Conservation (phyloP, 805 yeast genomes). For the Metschnikowia vanudenii region DNA sequence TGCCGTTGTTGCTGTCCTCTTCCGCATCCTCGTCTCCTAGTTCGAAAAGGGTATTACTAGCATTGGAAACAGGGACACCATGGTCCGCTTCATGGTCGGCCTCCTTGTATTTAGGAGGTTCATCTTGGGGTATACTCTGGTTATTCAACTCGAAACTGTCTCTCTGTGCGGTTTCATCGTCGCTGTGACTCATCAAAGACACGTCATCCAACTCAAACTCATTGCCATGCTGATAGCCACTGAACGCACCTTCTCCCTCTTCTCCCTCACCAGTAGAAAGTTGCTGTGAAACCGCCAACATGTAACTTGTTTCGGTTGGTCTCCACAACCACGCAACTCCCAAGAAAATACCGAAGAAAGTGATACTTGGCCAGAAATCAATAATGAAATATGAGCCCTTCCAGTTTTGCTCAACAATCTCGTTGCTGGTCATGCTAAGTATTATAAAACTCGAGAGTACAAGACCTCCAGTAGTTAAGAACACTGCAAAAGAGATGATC, state of each 20-base stretch:
- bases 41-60: conserved; percentile 39
- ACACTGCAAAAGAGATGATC: conserved; percentile 68
- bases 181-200: conserved; percentile 50
- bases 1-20: conserved; percentile 9
- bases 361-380: conserved; percentile 94
- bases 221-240: conserved; percentile 40
- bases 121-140: conserved; percentile 18
- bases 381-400: conserved; percentile 81
- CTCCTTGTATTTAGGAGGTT: conserved; percentile 36
- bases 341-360: conserved; percentile 80
- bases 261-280: conserved; percentile 74
- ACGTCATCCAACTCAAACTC: conserved; percentile 62
- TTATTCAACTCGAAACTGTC: conserved; percentile 42
- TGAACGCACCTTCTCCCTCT: conserved; percentile 20
- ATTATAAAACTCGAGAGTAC: conserved; percentile 66
- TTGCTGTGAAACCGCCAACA: conserved; percentile 93
- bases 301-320: conserved; percentile 92
- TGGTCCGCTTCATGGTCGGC: conserved; percentile 15
- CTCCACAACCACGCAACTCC: conserved; percentile 92
- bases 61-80: conserved; percentile 11
- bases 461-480: conserved; percentile 69
- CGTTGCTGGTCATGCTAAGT: conserved; percentile 70
- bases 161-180: conserved; percentile 30
- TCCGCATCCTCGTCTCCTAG: conserved; percentile 38
- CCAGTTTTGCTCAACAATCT: conserved; percentile 87